Evolutionary conservation across 306 rosid genomes (phyloP), one percentile per base, ranked within the genome.

Genomic region (Fragaria iinumae): DNA sequence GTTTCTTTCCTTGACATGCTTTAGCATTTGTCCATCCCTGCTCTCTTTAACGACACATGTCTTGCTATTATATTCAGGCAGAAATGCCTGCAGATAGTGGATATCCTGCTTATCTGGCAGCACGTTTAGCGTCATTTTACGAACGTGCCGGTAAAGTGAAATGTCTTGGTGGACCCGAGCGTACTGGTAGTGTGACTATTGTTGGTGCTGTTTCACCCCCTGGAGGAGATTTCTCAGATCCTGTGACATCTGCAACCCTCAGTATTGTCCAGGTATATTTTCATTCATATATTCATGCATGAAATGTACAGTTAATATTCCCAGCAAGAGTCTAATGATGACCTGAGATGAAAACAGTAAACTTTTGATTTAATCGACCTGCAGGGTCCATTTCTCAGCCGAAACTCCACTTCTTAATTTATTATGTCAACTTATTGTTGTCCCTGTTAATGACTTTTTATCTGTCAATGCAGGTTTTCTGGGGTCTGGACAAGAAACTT

Each of bases 61-160:
- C 67, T 73, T 48, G 12, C 36, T 59, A 34, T 57, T 70, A 57
- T 73, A 50, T 84, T 55, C 88, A 96, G 99, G 99, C 99, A 8
- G 99, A 96, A 87, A 96, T 96, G 99, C 99, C 99, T 23, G 99
- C 99, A 63, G 99, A 96, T 84, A 96, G 99, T 91, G 99, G 99
- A 75, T 96, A 96, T 80, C 99, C 99, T 77, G 98, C 99, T 48
- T 96, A 96, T 79, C 95, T 96, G 77, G 99, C 99, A 53, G 96
- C 99, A 75, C 99, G 99, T 89, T 82, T 96, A 43, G 99, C 99
- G 52, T 96, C 99, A 76, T 96, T 96, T 88, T 96, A 96, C 72
- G 99, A 96, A 86, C 99, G 99, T 85, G 99, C 98, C 41, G 99
- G 99, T 62, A 96, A 96, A 87, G 99, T 96, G 27, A 92, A 96